Percentiles rank a stretch among this genome's conserved stretches.
Conservation (phyloP, 257 asterid genomes). For the Buddleja alternifolia region DNA sequence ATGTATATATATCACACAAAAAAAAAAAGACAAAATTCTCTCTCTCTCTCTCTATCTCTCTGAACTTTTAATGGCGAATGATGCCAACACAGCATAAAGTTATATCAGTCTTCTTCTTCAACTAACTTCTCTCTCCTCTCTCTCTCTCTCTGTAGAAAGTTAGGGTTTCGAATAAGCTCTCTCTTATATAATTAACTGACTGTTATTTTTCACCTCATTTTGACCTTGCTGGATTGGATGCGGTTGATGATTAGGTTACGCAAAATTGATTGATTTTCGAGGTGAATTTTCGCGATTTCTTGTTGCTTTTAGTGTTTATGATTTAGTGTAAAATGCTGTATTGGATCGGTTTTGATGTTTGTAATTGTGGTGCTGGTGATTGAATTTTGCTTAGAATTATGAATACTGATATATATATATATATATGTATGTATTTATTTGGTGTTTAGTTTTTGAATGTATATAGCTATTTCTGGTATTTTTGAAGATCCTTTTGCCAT, state of each 20-base stretch:
- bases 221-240: constrained; percentile 27
- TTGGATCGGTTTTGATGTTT: constrained; percentile 31
- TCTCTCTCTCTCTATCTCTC: not conserved
- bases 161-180: not conserved
- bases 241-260: constrained; percentile 8
- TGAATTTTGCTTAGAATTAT: constrained; percentile 15
- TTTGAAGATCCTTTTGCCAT: constrained; percentile 22
- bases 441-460: constrained; percentile 15
- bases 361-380: constrained; percentile 12
- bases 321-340: not conserved
- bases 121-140: not conserved
- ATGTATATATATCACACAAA: not conserved
- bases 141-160: not conserved
- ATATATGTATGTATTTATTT: too few relatives aligned
- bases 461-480: constrained; percentile 10
- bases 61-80: constrained; percentile 3
- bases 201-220: not conserved
- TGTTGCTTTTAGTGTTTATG: constrained; percentile 2
- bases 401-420: not conserved
- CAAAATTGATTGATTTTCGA: constrained; percentile 18
- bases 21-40: not conserved
- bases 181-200: not conserved
- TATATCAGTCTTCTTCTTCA: not conserved
- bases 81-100: not conserved
- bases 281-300: constrained; percentile 24